Percentiles rank a stretch among this genome's conserved stretches.
Evolutionary conservation across 495 filamentous ascomycete genomes (phyloP).

Genomic region (Penicillium roqueforti): DNA sequence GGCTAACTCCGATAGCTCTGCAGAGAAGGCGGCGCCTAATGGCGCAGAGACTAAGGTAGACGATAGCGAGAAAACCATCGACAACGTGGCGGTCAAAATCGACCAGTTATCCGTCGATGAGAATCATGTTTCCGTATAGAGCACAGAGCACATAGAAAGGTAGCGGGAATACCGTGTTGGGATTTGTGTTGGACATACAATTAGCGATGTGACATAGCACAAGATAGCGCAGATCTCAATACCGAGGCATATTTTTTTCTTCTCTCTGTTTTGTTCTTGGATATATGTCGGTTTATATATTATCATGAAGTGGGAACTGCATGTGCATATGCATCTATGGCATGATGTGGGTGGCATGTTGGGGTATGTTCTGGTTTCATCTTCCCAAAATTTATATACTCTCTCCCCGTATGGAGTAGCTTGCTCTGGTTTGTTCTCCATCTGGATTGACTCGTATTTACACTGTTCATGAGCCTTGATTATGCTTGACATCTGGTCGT

Average conservation of each 20-base stretch:
- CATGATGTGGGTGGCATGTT: background rate
- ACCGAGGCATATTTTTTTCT: background rate
- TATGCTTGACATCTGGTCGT: background rate
- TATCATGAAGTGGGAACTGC: background rate
- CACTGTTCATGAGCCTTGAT: background rate
- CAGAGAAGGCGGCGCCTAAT: background rate
- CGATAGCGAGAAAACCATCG: conserved; percentile 9
- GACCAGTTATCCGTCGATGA: conserved; percentile 15
- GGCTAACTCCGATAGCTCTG: background rate
- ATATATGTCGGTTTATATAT: conserved; percentile 4
- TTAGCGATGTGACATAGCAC: background rate
- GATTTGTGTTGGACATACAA: background rate
- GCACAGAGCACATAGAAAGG: conserved; percentile 11
- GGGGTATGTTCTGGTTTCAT: background rate
- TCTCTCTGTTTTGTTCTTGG: background rate
- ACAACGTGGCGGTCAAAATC: conserved; percentile 19
- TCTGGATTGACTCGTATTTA: background rate
- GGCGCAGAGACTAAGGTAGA: conserved; percentile 1
- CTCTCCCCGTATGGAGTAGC: background rate
- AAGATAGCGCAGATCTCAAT: background rate
- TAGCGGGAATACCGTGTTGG: background rate
- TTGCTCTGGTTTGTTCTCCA: background rate
- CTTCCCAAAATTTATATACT: background rate
- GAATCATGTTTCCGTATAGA: conserved; percentile 20
- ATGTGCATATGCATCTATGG: background rate